A percentile compares a stretch with the other conserved stretches of the same genome.
Conservation (phyloP, 2,329 filamentous ascomycete genomes). For the Zasmidium angulare region DNA sequence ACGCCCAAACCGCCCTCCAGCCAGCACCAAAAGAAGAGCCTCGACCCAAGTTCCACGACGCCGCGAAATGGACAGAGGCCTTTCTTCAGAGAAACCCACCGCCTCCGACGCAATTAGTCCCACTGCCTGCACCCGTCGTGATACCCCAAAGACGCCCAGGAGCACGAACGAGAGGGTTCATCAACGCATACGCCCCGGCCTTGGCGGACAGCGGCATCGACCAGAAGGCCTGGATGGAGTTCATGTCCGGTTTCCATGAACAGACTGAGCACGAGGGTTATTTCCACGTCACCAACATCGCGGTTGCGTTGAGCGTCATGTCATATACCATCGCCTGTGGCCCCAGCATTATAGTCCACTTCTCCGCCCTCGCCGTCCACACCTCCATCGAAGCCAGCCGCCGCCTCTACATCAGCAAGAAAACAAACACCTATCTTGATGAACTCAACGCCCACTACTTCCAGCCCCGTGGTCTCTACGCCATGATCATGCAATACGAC, state of each 20-base stretch:
- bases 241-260: conserved; percentile 45
- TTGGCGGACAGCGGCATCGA: conserved; percentile 45
- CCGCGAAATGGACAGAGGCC: conserved; percentile 4
- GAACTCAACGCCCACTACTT: conserved; percentile 55
- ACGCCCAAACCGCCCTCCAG: conserved; percentile 6
- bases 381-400: conserved; percentile 42
- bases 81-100: conserved; percentile 5
- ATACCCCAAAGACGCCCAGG: conserved; percentile 52
- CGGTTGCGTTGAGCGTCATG: conserved; percentile 3
- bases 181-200: conserved; percentile 50
- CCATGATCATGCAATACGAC: conserved; percentile 43
- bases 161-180: conserved; percentile 47
- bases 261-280: conserved; percentile 32
- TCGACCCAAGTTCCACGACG: background rate
- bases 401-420: conserved; percentile 34
- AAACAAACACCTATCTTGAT: conserved; percentile 54
- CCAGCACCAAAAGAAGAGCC: background rate
- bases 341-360: conserved; percentile 1
- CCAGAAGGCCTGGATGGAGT: conserved; percentile 47
- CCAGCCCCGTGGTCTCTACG: conserved; percentile 53
- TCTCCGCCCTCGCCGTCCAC: conserved; percentile 35
- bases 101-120: background rate
- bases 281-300: conserved; percentile 21
- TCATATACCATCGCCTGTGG: background rate
- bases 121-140: conserved; percentile 46